A percentile compares a stretch with the other conserved stretches of the same genome.
These are phyloP conservation scores for Pichia kluyveri DNA, from an alignment of 805 yeast genomes.

Conservation along the genomic window DNA sequence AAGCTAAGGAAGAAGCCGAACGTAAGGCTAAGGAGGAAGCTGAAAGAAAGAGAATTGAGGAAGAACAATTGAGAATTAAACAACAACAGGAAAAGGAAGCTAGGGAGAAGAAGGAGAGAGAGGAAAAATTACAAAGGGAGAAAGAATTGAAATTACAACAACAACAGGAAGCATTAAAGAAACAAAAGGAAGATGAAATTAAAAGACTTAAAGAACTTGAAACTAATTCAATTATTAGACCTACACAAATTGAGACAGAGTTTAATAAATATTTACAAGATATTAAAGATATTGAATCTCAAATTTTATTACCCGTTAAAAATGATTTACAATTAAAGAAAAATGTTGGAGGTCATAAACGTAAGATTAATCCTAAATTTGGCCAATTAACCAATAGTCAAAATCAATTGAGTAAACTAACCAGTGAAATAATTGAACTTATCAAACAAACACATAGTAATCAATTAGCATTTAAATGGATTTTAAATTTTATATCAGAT, in stretches of 20 bases:
- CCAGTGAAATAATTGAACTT: conserved; percentile 40
- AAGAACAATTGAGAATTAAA: conserved; percentile 10
- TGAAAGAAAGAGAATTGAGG: conserved; percentile 11
- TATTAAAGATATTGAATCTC: conserved; percentile 49
- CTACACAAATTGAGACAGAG: conserved; percentile 29
- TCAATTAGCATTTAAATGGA: conserved; percentile 57
- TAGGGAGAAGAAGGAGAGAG: conserved; percentile 8
- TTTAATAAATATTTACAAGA: conserved; percentile 41
- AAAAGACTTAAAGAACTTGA: conserved; percentile 16
- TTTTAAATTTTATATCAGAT: conserved; percentile 75
- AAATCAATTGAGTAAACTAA: conserved; percentile 46
- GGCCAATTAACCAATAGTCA: conserved; percentile 81
- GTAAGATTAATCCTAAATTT: conserved; percentile 78
- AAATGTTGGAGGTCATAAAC: conserved; percentile 50
- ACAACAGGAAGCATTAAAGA: conserved; percentile 12
- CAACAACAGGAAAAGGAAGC: not conserved
- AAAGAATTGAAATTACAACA: conserved; percentile 10
- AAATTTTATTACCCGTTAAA: conserved; percentile 48
- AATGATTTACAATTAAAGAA: conserved; percentile 33
- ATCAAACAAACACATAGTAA: conserved; percentile 39
- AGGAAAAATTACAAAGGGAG: conserved; percentile 17
- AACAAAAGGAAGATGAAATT: conserved; percentile 13
- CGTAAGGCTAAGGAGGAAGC: conserved; percentile 12
- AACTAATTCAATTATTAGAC: conserved; percentile 21
- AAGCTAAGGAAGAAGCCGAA: conserved; percentile 14